Evolutionary conservation across 352 stramenopile species (phyloP), one percentile per base, ranked within the genome.

Genomic region (Thraustochytrium striatum): DNA sequence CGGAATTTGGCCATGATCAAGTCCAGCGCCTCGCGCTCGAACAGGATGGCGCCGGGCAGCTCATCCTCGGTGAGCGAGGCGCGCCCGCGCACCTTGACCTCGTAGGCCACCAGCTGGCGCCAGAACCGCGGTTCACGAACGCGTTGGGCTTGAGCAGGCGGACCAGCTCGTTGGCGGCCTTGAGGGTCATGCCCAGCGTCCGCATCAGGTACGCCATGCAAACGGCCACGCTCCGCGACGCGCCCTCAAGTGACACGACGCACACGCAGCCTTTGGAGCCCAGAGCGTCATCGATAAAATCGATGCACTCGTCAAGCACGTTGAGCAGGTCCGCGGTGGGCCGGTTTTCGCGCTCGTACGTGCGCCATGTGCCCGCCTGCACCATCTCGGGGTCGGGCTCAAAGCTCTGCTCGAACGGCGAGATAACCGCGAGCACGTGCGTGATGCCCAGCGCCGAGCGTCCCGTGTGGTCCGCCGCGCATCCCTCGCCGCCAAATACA

Each of bases 341-440:
- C 38, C 43, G 50, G 62, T 82, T 73, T 8, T 72, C 70, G 32
- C 75, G 58, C 3, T 3, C 2, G 41, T 61, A 68, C 8, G 57
- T 43, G 30, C 25, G 30, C 57, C 52, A 58, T 8, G 21, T 25
- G 3, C 52, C 36, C 9, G 72, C 68, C 30, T 28, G 3, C 9
- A 57, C 52, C 53, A 81, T 81, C 7, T 73, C 13, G 7, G 50
- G 13, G 35, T 69, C 43, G 21, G 35, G 53, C 11, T 9, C 9
- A 41, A 41, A 57, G 61, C 55, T 52, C 47, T 79, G 35, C 13
- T 78, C 61, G 57, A 61, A 79, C 41, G 69, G 53, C 36, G 33
- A 47, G 36, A 38, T 38, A 43, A 82, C 61, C 43, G 52, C 70
- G 16, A 82, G 16, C 39, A 82, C 75, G 53, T 79, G 75, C 28